Evolutionary conservation across 768 basidiomycete species (phyloP).

Genomic region (Lentinula aciculospora): DNA sequence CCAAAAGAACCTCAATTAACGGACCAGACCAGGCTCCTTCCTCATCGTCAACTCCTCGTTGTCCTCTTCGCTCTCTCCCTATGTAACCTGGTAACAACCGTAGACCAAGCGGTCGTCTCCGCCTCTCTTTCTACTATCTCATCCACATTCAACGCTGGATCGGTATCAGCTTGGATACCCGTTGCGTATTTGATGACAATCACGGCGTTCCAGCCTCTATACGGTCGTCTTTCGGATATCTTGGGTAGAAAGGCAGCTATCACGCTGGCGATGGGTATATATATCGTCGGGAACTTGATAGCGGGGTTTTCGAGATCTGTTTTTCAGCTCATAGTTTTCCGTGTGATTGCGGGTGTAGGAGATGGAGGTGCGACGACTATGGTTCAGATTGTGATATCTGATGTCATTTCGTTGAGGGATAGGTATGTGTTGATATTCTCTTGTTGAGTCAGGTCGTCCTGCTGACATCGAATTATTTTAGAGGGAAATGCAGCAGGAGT

Average conservation of each 20-base stretch:
- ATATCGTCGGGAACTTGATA: conserved; percentile 59
- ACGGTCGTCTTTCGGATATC: conserved; percentile 61
- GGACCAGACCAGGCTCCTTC: conserved; percentile 75
- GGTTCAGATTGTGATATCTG: conserved; percentile 66
- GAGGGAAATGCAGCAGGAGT: conserved; percentile 65
- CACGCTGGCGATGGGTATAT: conserved; percentile 47
- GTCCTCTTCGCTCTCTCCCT: conserved; percentile 57
- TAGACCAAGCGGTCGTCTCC: conserved; percentile 55
- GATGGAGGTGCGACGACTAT: conserved; percentile 69
- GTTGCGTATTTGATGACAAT: conserved; percentile 61
- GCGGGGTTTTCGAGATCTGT: conserved; percentile 63
- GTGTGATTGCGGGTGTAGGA: conserved; percentile 64
- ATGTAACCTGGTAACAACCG: conserved; percentile 54
- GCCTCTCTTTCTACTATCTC: conserved; percentile 71
- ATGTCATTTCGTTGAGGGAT: conserved; percentile 68
- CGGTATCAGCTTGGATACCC: conserved; percentile 66
- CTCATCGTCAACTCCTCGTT: conserved; percentile 54
- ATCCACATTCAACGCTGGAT: conserved; percentile 58
- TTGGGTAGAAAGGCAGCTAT: conserved; percentile 62
- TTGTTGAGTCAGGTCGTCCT: background rate
- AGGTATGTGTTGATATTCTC: conserved; percentile 32
- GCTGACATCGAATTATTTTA: conserved; percentile 13
- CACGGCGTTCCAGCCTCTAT: conserved; percentile 54
- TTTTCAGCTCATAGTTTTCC: conserved; percentile 61
- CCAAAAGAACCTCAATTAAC: conserved; percentile 29